phyloP scores from a whole-genome alignment of 2,329 filamentous ascomycete species.

The Colletotrichum sp. region DNA sequence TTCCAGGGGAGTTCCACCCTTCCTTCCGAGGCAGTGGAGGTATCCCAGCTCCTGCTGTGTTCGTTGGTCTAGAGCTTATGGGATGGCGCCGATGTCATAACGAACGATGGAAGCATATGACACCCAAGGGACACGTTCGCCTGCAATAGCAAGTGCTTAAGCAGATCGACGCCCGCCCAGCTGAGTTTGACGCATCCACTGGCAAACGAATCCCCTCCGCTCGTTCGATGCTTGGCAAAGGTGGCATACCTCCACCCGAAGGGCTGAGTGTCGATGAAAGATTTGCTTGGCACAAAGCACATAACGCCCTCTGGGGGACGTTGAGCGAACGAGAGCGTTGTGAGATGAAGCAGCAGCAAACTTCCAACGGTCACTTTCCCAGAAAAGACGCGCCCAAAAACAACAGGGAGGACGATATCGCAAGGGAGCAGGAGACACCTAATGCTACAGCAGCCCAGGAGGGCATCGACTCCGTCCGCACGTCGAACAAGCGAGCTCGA shows the following conservation, averaged over 20 bases:
- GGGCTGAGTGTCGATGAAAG: neutral
- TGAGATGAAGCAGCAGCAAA: neutral
- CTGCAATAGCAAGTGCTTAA: neutral
- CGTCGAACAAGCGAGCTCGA: neutral
- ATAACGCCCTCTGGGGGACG: neutral
- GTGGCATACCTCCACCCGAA: neutral
- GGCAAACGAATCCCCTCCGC: neutral
- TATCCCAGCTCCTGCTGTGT: neutral
- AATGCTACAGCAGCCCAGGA: accelerated
- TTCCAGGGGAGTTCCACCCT: neutral
- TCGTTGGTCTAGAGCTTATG: neutral
- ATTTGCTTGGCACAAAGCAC: neutral
- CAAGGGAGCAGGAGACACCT: neutral
- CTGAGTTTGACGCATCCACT: neutral
- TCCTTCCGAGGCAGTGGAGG: neutral
- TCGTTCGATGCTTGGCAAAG: neutral
- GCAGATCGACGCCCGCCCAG: accelerated
- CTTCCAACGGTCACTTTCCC: neutral
- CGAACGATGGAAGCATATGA: neutral
- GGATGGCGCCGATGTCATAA: neutral
- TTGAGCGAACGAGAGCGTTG: neutral
- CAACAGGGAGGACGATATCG: neutral
- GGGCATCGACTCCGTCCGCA: neutral
- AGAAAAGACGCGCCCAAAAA: neutral
- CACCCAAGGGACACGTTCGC: neutral